These are phyloP conservation scores for Protomyces arabidopsidicola DNA, from an alignment of 1,139 yeast genomes.

Conservation along the genomic window DNA sequence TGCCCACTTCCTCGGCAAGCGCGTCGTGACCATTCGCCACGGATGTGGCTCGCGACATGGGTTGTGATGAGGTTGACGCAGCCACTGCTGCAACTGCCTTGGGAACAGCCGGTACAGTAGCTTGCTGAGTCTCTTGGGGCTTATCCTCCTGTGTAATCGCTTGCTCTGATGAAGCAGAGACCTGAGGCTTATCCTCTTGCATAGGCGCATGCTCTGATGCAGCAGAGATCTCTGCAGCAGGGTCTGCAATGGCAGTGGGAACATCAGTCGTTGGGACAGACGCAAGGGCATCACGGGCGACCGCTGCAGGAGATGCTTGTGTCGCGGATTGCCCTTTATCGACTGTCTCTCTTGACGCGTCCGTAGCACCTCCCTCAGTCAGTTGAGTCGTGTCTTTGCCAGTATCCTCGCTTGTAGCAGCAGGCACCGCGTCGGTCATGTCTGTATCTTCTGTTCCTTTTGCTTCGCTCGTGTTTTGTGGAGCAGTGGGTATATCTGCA, in stretches of 20 bases:
- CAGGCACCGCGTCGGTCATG: neutral
- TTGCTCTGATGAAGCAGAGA: too few species aligned
- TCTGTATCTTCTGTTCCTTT: neutral
- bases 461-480: too few species aligned
- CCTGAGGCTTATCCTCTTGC: too few species aligned
- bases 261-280: neutral
- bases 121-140: too few species aligned
- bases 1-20: constrained; percentile 37
- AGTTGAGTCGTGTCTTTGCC: neutral
- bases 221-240: neutral
- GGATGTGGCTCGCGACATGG: constrained; percentile 7
- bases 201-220: too few species aligned
- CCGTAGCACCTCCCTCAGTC: neutral
- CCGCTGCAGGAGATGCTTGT: too few species aligned
- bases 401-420: too few species aligned
- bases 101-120: too few species aligned
- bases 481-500: too few species aligned
- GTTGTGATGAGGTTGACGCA: neutral
- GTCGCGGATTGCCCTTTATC: too few species aligned
- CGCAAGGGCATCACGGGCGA: neutral
- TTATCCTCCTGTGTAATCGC: too few species aligned
- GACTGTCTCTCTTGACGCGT: too few species aligned
- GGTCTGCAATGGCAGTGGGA: neutral
- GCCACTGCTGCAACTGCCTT: neutral
- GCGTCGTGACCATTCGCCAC: neutral